Conservation (phyloP, 2,329 filamentous ascomycete species). For the Pestalotiopsis fici region DNA sequence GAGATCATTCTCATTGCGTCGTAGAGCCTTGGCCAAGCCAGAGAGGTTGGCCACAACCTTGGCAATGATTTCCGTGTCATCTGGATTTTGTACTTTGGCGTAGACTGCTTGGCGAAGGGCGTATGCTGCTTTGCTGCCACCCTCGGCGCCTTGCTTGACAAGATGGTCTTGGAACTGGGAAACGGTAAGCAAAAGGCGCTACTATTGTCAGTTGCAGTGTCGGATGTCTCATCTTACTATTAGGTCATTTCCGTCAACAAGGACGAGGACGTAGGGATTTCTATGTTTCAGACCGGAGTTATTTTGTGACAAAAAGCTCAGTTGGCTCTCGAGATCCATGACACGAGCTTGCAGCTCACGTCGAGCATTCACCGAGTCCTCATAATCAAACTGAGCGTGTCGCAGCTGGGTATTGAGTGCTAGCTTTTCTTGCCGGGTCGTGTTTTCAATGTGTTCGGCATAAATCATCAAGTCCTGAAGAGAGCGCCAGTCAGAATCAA, state of each 20-base stretch:
- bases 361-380: slow-evolving; percentile 47
- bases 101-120: slow-evolving; percentile 50
- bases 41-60: slow-evolving; percentile 58
- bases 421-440: slow-evolving; percentile 44
- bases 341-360: slow-evolving; percentile 52
- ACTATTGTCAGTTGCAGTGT: not conserved
- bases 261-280: slow-evolving; percentile 60
- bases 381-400: slow-evolving; percentile 50
- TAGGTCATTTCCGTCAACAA: slow-evolving; percentile 66
- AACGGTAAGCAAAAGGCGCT: slow-evolving; percentile 12
- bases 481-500: not conserved
- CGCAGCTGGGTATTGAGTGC: slow-evolving; percentile 41
- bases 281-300: slow-evolving; percentile 44
- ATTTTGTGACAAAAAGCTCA: slow-evolving; percentile 36
- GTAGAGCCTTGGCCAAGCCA: slow-evolving; percentile 51
- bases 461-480: slow-evolving; percentile 49
- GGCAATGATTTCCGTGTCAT: slow-evolving; percentile 54
- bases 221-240: slow-evolving; percentile 42
- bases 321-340: slow-evolving; percentile 36
- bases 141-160: slow-evolving; percentile 55
- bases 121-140: slow-evolving; percentile 54
- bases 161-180: slow-evolving; percentile 58
- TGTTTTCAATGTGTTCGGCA: slow-evolving; percentile 43
- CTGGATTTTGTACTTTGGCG: slow-evolving; percentile 43
- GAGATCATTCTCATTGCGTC: slow-evolving; percentile 46